Conservation (phyloP, 2,329 filamentous ascomycete species). For the Colletotrichum sojae region DNA sequence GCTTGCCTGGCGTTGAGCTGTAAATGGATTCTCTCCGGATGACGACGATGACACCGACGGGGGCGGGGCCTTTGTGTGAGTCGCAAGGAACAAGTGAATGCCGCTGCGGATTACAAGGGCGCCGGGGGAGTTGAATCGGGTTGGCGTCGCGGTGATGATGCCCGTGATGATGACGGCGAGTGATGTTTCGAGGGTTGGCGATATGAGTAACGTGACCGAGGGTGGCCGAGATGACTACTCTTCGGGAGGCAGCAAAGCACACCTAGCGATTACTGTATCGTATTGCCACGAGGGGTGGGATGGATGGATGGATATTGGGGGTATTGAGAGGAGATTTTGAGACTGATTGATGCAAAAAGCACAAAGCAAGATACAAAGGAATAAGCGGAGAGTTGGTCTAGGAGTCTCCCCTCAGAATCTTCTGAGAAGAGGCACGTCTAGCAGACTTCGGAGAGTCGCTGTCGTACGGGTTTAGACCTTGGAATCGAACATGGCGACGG, state of each 20-base stretch:
- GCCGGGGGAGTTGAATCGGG: conserved; percentile 40
- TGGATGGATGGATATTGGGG: conserved; percentile 29
- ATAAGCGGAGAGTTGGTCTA: conserved; percentile 53
- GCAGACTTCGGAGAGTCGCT: conserved; percentile 71
- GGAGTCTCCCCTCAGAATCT: conserved; percentile 46
- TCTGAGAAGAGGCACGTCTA: conserved; percentile 46
- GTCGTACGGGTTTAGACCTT: conserved; percentile 63
- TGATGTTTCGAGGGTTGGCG: conserved; percentile 21
- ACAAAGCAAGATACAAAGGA: conserved; percentile 43
- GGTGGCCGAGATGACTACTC: conserved; percentile 38
- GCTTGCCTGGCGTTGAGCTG: conserved; percentile 33
- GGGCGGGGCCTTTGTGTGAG: conserved; percentile 37
- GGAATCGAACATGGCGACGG: conserved; percentile 68
- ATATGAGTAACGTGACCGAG: conserved; percentile 40
- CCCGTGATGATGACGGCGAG: conserved; percentile 30
- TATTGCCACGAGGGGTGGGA: no score
- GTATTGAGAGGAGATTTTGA: conserved; percentile 36
- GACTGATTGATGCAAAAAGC: conserved; percentile 35
- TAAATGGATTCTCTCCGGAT: conserved; percentile 23
- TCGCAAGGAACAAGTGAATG: conserved; percentile 68
- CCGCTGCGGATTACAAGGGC: conserved; percentile 54
- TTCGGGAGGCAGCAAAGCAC: conserved; percentile 39
- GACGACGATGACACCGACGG: conserved; percentile 4
- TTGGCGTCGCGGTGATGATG: conserved; percentile 10
- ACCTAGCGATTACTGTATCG: no score